Evolutionary conservation across 352 stramenopile genomes (phyloP).

Genomic region (Phytophthora pisi): DNA sequence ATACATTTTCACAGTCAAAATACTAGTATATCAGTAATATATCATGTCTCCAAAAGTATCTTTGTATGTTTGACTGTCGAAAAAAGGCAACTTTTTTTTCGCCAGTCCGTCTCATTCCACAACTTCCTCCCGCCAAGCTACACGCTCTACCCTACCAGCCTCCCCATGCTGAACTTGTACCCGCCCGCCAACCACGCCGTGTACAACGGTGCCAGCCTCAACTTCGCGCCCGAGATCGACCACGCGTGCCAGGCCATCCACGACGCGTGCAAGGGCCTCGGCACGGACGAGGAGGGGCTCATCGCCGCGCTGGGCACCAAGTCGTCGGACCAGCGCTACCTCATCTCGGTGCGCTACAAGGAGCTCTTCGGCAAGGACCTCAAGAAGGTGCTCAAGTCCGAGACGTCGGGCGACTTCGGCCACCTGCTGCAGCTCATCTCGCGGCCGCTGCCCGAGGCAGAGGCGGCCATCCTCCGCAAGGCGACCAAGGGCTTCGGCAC

Average conservation of each 20-base stretch:
- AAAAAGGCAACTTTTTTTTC: no score
- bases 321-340: slow-evolving; percentile 61
- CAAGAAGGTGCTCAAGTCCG: slow-evolving; percentile 64
- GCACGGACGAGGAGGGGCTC: slow-evolving; percentile 64
- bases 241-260: slow-evolving; percentile 58
- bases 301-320: slow-evolving; percentile 58
- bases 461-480: slow-evolving; percentile 64
- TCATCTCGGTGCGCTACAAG: slow-evolving; percentile 72
- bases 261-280: slow-evolving; percentile 67
- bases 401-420: slow-evolving; percentile 70
- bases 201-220: slow-evolving; percentile 53
- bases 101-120: no score
- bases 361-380: slow-evolving; percentile 65
- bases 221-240: slow-evolving; percentile 57
- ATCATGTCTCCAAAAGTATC: no score
- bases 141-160: neutral
- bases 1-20: no score
- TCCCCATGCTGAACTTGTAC: slow-evolving; percentile 79
- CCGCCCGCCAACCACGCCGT: slow-evolving; percentile 66
- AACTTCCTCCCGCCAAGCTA: no score
- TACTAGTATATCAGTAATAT: no score
- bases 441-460: slow-evolving; percentile 61
- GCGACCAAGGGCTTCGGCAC: slow-evolving; percentile 76
- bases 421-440: slow-evolving; percentile 66
- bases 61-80: no score